Evolutionary conservation across 1,139 yeast genomes (phyloP).

Genomic region (Spencermartinsiella ligniputridi): DNA sequence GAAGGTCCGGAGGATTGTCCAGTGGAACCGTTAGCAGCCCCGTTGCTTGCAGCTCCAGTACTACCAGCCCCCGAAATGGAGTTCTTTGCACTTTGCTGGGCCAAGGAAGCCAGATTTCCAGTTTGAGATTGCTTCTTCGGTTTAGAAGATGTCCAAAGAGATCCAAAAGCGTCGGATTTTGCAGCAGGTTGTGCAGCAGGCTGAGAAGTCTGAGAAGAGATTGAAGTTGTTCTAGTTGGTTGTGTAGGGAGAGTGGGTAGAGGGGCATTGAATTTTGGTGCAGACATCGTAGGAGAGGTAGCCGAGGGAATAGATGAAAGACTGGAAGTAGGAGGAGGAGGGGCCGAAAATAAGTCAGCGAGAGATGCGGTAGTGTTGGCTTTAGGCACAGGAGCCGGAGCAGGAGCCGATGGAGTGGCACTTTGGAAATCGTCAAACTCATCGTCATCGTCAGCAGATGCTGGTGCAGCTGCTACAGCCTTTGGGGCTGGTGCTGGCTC

Average conservation of each 20-base stretch:
- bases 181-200: constrained; percentile 32
- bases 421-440: constrained; percentile 95
- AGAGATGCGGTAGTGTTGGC: no score
- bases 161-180: constrained; percentile 73
- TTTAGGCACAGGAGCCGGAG: constrained; percentile 21
- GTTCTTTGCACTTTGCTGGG: constrained; percentile 29
- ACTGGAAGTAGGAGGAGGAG: constrained; percentile 17
- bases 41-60: constrained; percentile 15
- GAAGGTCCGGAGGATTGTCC: background rate
- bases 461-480: constrained; percentile 33
- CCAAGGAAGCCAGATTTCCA: constrained; percentile 27
- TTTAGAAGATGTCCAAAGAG: constrained; percentile 60
- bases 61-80: constrained; percentile 32
- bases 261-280: constrained; percentile 9
- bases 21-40: constrained; percentile 2
- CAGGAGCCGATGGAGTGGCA: constrained; percentile 43
- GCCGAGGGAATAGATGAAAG: constrained; percentile 15
- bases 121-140: constrained; percentile 32
- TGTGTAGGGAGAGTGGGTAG: constrained; percentile 13
- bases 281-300: constrained; percentile 21
- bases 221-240: constrained; percentile 30
- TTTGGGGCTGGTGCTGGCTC: constrained; percentile 14
- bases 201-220: no score
- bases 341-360: constrained; percentile 23
- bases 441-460: constrained; percentile 60